Evolutionary conservation across 2,329 filamentous ascomycete species (phyloP), one percentile per base, ranked within the genome.

Genomic region (Alternaria sp.): DNA sequence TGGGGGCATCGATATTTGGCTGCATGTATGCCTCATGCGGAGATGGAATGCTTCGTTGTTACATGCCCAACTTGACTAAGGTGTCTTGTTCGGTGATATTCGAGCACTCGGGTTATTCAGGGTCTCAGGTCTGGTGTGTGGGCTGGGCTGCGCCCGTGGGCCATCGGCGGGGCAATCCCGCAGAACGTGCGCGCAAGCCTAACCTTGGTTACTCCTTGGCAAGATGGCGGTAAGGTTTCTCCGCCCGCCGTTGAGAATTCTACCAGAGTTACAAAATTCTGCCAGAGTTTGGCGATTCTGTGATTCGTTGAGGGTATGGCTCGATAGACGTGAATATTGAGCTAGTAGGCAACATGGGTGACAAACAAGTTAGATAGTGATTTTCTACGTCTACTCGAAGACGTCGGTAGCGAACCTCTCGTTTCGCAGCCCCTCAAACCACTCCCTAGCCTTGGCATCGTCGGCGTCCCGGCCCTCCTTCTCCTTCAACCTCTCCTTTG

Each of bases 391-490:
- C 28, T 36, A 60, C 18, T 60, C 58, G 11, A 60, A 60, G 1
- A 60, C 54, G n/a, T 60, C 58, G 0, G 58, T 60, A 48, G 54
- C 58, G 44, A 63, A 59, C 52, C 83, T 72, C 68, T 83, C 81
- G 49, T 81, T 81, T 62, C 80, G 80, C 62, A 84, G 68, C 1
- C 71, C 72, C 60, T 80, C 75, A 60, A 82, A 83, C 82, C 83
- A 85, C 51, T 75, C 66, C 62, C 80, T 78, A n/a, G 77, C 76
- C 65, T 79, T 77, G 41, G 79, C 76, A 57, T 81, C 76, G n/a
- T 72, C 78, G 50, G 73, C 77, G 5, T 71, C 66, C 48, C 68
- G 70, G 3, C 80, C 80, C 7, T 74, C 63, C 54, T 75, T 75
- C 38, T 79, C 72, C 57, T 81, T 76, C 27, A 81, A 76, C 25